phyloP scores from a whole-genome alignment of 2,329 filamentous ascomycete genomes.

The Nemania serpens region DNA sequence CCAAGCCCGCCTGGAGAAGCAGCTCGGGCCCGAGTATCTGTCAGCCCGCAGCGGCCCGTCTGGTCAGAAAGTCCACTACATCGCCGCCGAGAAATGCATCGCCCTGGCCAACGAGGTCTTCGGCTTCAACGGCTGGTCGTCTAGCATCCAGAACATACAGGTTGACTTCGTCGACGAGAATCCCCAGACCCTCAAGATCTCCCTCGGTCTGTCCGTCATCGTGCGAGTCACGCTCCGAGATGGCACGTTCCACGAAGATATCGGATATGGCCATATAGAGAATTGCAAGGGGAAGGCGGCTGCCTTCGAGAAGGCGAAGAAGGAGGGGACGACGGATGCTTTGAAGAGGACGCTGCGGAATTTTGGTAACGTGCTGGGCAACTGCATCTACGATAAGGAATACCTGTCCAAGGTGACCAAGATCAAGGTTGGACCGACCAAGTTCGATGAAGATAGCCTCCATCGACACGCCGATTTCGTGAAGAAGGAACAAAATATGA shows the following conservation, averaged over 20 bases:
- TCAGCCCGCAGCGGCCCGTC: conserved; percentile 82
- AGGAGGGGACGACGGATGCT: conserved; percentile 94
- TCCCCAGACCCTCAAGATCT: conserved; percentile 76
- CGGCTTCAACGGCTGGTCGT: conserved; percentile 70
- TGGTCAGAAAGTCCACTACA: conserved; percentile 87
- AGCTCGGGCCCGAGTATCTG: conserved; percentile 94
- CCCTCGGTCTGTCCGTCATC: conserved; percentile 85
- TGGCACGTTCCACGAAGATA: conserved; percentile 96
- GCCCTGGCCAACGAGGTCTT: conserved; percentile 54
- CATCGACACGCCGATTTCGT: conserved; percentile 80
- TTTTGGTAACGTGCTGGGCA: conserved; percentile 96
- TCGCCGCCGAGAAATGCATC: conserved; percentile 96
- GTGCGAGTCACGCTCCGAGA: conserved; percentile 88
- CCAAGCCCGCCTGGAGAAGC: conserved; percentile 84
- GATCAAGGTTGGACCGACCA: conserved; percentile 78
- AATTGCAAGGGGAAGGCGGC: conserved; percentile 94
- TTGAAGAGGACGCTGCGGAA: conserved; percentile 87
- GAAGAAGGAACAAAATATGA: conserved; percentile 57
- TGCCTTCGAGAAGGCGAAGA: conserved; percentile 98
- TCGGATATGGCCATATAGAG: conserved; percentile 95
- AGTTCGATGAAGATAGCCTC: conserved; percentile 78
- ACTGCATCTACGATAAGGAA: conserved; percentile 97
- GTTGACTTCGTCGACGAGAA: conserved; percentile 95
- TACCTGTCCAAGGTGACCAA: conserved; percentile 90
- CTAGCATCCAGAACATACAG: conserved; percentile 90